phyloP scores from a whole-genome alignment of 305 asterid species.

The Striga hermonthica region DNA sequence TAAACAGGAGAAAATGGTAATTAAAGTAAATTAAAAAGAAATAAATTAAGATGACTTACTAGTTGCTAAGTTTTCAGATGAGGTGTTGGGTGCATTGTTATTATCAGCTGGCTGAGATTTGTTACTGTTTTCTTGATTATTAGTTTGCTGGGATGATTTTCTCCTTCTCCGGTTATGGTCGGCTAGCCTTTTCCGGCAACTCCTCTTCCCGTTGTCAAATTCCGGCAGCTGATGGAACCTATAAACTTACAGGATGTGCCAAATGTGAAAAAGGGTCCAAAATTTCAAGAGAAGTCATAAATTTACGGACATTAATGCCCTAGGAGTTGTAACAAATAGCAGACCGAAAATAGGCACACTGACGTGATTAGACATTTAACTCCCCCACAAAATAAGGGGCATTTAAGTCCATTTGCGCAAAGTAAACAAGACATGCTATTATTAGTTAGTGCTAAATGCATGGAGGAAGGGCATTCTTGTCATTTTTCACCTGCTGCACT shows the following conservation, averaged over 20 bases:
- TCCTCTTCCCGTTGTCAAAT: slow-evolving; percentile 86
- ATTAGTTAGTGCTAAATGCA: slow-evolving; percentile 15
- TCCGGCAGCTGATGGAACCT: slow-evolving; percentile 80
- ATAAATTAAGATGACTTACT: slow-evolving; percentile 16
- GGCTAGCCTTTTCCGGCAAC: slow-evolving; percentile 89
- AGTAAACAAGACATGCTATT: no score
- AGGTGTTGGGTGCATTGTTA: slow-evolving; percentile 32
- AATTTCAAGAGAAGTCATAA: slow-evolving; percentile 27
- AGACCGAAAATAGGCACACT: slow-evolving; percentile 19
- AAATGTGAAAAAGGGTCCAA: slow-evolving; percentile 37
- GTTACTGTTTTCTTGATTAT: slow-evolving; percentile 42
- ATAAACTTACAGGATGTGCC: slow-evolving; percentile 30
- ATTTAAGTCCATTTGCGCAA: slow-evolving; percentile 34
- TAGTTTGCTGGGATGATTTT: slow-evolving; percentile 55
- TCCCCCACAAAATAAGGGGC: slow-evolving; percentile 37
- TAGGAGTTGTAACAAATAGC: slow-evolving; percentile 65
- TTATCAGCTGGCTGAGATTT: slow-evolving; percentile 42
- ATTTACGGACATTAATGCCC: slow-evolving; percentile 58
- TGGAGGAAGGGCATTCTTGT: slow-evolving; percentile 36
- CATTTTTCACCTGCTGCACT: slow-evolving; percentile 83
- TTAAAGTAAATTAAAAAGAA: background rate
- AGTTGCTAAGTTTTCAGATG: slow-evolving; percentile 47
- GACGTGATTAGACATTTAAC: slow-evolving; percentile 37
- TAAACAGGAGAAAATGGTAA: background rate
- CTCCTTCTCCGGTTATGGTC: slow-evolving; percentile 86